Evolutionary conservation across 805 yeast genomes (phyloP), one percentile per base, ranked within the genome.

Genomic region (Lipomyces yamadae): DNA sequence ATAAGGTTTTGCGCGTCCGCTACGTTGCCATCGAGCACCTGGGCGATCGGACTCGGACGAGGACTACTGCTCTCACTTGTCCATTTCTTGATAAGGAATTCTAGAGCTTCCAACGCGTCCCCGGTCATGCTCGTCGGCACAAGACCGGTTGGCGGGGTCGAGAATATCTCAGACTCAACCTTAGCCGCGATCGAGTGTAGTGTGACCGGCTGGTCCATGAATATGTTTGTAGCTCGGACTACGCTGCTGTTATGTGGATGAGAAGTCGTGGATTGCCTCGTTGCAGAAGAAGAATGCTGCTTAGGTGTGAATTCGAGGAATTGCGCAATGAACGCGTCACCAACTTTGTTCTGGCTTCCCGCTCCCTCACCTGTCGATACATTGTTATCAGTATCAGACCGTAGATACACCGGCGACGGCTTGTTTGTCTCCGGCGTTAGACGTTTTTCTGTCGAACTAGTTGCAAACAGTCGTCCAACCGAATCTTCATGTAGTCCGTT

Each of bases 21-120:
- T 10, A n/a, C 48, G 10, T n/a, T 42, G 48, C 48, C 24, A 6
- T 42, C 48, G 3, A 42, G 48, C 24, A 42, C n/a, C n/a, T 42
- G 48, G 48, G 48, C 24, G 18, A 42, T 42, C 48, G 48, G 7
- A 24, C 48, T n/a, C 24, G 48, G 24, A 42, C 8, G 24, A 24
- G 24, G 48, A 6, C 10, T 8, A 42, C 48, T 24, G 48, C 48
- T 11, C n/a, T 42, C 48, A 24, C 24, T 10, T 42, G 48, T 42
- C 48, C 48, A 42, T 10, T 42, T 42, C 48, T 42, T 42, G 48
- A 52, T 10, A 8, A 52, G 55, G n/a, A 32, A 29, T 35, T 67
- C 70, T 48, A 67, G 64, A 4, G 66, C 66, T 18, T 53, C 66
- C 2, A 67, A 50, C 10, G 64, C 67, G 30, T 61, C 67, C 8